These are phyloP conservation scores for Lathyrus tuberosus DNA, from an alignment of 306 rosid species.

Conservation along the genomic window DNA sequence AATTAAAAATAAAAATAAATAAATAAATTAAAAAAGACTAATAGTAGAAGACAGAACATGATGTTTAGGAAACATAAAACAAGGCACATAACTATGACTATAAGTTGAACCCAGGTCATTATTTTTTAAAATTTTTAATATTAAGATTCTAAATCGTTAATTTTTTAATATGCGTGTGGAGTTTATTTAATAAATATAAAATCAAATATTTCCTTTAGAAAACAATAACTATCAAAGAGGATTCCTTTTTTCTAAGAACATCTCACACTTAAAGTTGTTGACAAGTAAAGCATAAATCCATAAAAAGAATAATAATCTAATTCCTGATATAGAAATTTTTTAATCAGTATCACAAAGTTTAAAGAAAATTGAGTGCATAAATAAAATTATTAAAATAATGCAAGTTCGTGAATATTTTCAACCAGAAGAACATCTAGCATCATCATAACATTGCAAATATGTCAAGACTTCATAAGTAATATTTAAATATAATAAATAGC, in stretches of 20 bases:
- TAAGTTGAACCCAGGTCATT: conserved; percentile 1
- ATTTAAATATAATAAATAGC: background rate
- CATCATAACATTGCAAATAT: no score
- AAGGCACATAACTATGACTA: background rate
- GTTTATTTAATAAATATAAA: background rate
- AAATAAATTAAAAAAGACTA: background rate
- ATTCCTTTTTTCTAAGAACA: conserved; percentile 1
- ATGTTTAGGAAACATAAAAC: background rate
- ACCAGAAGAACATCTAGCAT: background rate
- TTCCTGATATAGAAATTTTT: background rate
- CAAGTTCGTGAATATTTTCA: conserved; percentile 2
- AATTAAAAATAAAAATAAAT: no score
- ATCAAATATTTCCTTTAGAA: background rate
- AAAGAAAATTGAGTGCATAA: background rate
- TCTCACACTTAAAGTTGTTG: background rate
- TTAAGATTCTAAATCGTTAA: no score
- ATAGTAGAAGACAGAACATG: conserved; percentile 1
- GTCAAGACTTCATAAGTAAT: no score
- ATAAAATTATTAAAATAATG: background rate
- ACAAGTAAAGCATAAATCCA: background rate
- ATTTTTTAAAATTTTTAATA: no score
- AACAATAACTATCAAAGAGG: conserved; percentile 1
- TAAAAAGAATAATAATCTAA: background rate
- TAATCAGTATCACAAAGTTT: conserved; percentile 3
- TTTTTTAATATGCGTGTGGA: background rate